A percentile compares a stretch with the other conserved stretches of the same genome.
These are phyloP conservation scores for Leptographium wingfieldii DNA, from an alignment of 2,329 filamentous ascomycete genomes.

Conservation along the genomic window DNA sequence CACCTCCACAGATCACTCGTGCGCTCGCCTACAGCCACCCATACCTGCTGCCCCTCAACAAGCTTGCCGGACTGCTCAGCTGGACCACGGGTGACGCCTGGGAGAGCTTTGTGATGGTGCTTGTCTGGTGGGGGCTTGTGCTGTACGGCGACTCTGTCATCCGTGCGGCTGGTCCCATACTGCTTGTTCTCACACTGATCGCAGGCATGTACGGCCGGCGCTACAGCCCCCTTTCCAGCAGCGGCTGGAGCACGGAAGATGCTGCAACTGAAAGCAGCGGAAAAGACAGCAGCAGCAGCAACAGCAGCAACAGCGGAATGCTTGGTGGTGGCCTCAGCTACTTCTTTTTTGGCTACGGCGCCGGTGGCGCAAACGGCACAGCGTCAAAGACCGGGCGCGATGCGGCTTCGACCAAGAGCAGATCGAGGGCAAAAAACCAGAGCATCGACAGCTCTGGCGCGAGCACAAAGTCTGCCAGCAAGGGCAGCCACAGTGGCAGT, in stretches of 20 bases:
- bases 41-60: constrained; percentile 81
- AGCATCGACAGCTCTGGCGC: constrained; percentile 16
- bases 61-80: constrained; percentile 70
- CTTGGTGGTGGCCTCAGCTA: constrained; percentile 9
- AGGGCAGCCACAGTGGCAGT: constrained; percentile 2
- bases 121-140: constrained; percentile 71
- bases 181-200: constrained; percentile 69
- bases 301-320: not conserved
- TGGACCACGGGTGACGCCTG: constrained; percentile 92
- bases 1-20: constrained; percentile 86
- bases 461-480: constrained; percentile 1
- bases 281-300: constrained; percentile 49
- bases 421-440: constrained; percentile 14
- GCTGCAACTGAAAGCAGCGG: constrained; percentile 18
- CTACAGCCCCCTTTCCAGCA: constrained; percentile 83
- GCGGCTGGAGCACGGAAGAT: constrained; percentile 50
- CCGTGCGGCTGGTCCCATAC: constrained; percentile 67
- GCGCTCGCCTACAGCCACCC: constrained; percentile 93
- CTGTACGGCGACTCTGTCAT: constrained; percentile 81
- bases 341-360: constrained; percentile 65
- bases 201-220: constrained; percentile 83
- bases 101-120: constrained; percentile 89
- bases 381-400: constrained; percentile 12
- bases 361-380: constrained; percentile 47
- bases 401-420: constrained; percentile 10